A percentile compares a stretch with the other conserved stretches of the same genome.
These are phyloP conservation scores for Dysphania ambrosioides DNA, from an alignment of 148 eudicot genomes.

Conservation along the genomic window DNA sequence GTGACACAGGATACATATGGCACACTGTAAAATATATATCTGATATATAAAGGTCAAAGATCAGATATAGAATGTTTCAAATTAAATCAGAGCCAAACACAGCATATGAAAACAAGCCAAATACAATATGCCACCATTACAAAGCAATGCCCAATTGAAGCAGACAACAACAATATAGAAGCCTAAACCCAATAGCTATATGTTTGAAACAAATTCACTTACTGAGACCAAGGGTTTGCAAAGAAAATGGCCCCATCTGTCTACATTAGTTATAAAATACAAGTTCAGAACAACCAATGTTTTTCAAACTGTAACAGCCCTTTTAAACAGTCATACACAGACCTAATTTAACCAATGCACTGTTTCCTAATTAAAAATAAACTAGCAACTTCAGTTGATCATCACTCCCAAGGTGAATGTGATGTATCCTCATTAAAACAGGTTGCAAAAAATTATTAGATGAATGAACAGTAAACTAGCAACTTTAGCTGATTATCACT, in stretches of 20 bases:
- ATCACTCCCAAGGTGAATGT: not conserved
- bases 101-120: not conserved
- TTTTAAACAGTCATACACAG: not conserved
- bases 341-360: not conserved
- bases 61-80: not conserved
- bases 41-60: not conserved
- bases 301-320: too few relatives aligned
- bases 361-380: too few relatives aligned
- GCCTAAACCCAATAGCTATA: not conserved
- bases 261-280: not conserved
- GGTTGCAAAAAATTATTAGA: not conserved
- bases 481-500: too few relatives aligned
- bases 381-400: not conserved
- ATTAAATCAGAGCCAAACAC: not conserved
- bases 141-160: not conserved
- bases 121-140: not conserved
- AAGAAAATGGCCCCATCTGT: not conserved
- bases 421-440: too few relatives aligned
- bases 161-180: not conserved
- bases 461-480: too few relatives aligned
- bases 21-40: not conserved
- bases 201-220: not conserved
- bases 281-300: too few relatives aligned
- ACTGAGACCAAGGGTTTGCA: not conserved
- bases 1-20: not conserved